Evolutionary conservation across 2,329 filamentous ascomycete species (phyloP), one percentile per base, ranked within the genome.

Genomic region (Aspergillus jensenii): DNA sequence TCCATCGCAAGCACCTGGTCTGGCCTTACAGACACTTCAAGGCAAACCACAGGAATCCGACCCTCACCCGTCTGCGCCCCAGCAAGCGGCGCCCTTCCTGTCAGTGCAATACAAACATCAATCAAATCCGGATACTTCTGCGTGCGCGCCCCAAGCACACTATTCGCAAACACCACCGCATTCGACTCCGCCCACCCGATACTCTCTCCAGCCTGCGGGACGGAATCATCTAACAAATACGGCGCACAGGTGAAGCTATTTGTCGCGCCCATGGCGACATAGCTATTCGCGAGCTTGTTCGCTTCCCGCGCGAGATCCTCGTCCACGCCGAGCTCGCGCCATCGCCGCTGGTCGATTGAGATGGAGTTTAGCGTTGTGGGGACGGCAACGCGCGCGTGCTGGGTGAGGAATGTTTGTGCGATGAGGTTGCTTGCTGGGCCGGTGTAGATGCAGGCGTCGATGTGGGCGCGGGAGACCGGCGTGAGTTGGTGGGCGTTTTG

Each of bases 121-220:
- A 81, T 67, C 37, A 75, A 77, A 51, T 80, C 78, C 0, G 79
- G 79, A 55, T 78, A 80, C 56, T 81, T 81, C 55, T 74, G 71
- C 1, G 78, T 80, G 19, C 70, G 69, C 0, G 78, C 77, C 0
- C 77, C 78, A 0, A 81, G 69, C 0, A 80, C 74, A 54, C 77
- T 80, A 43, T 81, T 81, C 1, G 78, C 76, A 56, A 71, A 80
- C 0, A 79, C 74, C 0, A 80, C 78, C 0, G 77, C 79, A 58
- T 80, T 80, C 0, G 77, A 80, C 59, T 31, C 80, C 78, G 73
- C 76, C 76, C 78, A 80, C 0, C 68, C 76, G 3, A 80, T 67
- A 25, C 80, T 68, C 12, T 80, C 27, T 0, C 27, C 27, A 11
- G 27, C 3, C 9, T 31, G 27, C 27, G 27, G 27, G 27, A 11